Evolutionary conservation across 1,284 basidiomycete genomes (phyloP).

Genomic region (Pholiota adiposa): DNA sequence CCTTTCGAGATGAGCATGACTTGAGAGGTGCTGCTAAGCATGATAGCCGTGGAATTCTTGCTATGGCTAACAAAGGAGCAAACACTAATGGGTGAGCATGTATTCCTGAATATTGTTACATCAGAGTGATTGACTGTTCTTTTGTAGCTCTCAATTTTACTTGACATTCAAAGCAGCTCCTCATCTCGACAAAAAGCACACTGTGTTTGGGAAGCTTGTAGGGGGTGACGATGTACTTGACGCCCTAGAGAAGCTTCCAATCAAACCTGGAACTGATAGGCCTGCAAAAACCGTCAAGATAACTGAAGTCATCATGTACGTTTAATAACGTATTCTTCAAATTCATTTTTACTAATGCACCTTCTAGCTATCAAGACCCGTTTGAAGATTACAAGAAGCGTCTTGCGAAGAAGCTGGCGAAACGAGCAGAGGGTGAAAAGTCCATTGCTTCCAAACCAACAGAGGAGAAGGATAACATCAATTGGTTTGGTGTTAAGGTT

Average conservation of each 20-base stretch:
- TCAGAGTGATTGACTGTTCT: too few relatives aligned
- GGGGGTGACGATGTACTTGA: slow-evolving; percentile 92
- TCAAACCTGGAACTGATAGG: slow-evolving; percentile 84
- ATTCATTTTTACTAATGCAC: slow-evolving; percentile 6
- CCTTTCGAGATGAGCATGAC: slow-evolving; percentile 93
- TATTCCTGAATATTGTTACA: not conserved
- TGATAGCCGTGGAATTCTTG: slow-evolving; percentile 78
- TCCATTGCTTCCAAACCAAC: slow-evolving; percentile 27
- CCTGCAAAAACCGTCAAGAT: slow-evolving; percentile 85
- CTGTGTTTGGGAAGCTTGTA: slow-evolving; percentile 96
- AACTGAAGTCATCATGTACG: slow-evolving; percentile 77
- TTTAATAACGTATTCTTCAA: slow-evolving; percentile 9
- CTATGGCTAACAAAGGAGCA: slow-evolving; percentile 93
- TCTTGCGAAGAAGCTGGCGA: slow-evolving; percentile 74
- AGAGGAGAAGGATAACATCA: slow-evolving; percentile 68
- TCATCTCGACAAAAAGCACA: slow-evolving; percentile 87
- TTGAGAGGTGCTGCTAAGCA: slow-evolving; percentile 86
- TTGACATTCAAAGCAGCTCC: slow-evolving; percentile 84
- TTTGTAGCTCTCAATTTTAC: slow-evolving; percentile 91
- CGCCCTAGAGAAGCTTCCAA: slow-evolving; percentile 80
- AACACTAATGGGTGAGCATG: slow-evolving; percentile 73
- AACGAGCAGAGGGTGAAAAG: slow-evolving; percentile 61
- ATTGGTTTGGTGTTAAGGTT: slow-evolving; percentile 86
- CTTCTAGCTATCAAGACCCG: slow-evolving; percentile 76
- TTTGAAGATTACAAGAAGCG: slow-evolving; percentile 85